These are phyloP conservation scores for Radiomyces spectabilis DNA, from an alignment of 192 early-diverging fungal species.

Conservation along the genomic window DNA sequence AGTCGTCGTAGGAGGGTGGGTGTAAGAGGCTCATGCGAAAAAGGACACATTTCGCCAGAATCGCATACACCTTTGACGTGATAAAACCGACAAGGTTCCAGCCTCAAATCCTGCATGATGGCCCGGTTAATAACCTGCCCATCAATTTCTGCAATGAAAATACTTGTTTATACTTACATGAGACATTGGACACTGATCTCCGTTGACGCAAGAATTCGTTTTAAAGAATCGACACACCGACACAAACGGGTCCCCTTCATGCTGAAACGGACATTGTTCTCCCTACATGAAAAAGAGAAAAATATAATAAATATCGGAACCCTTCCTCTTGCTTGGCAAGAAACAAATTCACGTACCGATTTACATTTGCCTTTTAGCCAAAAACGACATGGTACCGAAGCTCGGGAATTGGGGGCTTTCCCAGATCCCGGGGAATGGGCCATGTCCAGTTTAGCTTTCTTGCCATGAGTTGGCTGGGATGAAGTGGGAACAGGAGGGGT, in stretches of 20 bases:
- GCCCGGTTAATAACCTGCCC: too few species aligned
- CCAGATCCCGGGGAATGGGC: too few species aligned
- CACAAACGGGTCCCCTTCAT: background rate
- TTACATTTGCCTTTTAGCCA: too few species aligned
- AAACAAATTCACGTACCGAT: too few species aligned
- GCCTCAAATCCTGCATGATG: conserved; percentile 20
- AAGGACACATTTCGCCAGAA: conserved; percentile 11
- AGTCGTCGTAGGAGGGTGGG: background rate
- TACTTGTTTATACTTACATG: conserved; percentile 16
- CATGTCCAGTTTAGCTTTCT: too few species aligned
- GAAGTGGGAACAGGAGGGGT: too few species aligned
- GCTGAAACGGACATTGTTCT: conserved; percentile 6
- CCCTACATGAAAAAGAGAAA: too few species aligned
- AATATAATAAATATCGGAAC: too few species aligned
- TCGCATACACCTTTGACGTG: conserved; percentile 19
- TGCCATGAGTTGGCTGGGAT: too few species aligned
- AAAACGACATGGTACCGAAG: too few species aligned
- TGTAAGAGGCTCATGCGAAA: conserved; percentile 16
- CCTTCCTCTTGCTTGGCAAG: too few species aligned
- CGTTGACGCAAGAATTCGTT: conserved; percentile 11
- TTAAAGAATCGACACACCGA: conserved; percentile 14
- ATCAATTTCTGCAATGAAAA: background rate
- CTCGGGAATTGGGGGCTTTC: too few species aligned
- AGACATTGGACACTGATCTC: conserved; percentile 5
- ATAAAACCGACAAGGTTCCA: conserved; percentile 26